Base-by-base conservation (phyloP, 2,329 filamentous ascomycete genomes). In the Calonectria leucothoes region DNA sequence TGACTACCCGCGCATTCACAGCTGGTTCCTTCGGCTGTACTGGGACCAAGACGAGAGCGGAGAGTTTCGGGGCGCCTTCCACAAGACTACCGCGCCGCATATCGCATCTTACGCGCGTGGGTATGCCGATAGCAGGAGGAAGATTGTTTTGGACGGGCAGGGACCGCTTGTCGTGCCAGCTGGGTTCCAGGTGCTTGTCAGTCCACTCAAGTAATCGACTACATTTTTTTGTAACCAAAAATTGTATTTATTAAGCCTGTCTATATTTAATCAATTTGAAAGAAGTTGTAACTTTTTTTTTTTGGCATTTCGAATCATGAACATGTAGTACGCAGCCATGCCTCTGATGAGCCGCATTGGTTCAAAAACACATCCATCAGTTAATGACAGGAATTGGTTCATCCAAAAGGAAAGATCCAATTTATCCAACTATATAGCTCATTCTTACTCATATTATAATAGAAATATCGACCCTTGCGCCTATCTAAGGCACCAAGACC, bases 21-120 rank as follows among this genome's bases (percentile, higher is more conserved):
- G 87, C 63, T 95, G 93, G 93, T 75, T 95, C 73, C 86, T 92
- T 42, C 87, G 90, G 67, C 81, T 95, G 67, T 96, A 95, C 80
- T 95, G 94, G 93, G 92, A 94, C 76, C 72, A 79, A 5, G 79
- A 81, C 6, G 80, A 79, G 15, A 39, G 33, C 20, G 65, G 70
- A 7, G 29, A 55, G 3, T 35, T 31, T 23, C 70, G 70, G 12
- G 70, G 55, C 5, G 70, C 70, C 5, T 72, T 72, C 11, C 63
- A 64, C 45, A 68, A 55, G 27, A 72, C 55, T 4, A 72, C 70
- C 2, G 66, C 64, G 11, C 70, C 70, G 2, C 57, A 72, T 35
- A 1, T 72, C 3, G 65, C 35, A 33, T 20, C 4, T 1, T 72
- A 68, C 20, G 35, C 55, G 1, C 17, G 23, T 10, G 70, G 64